These are phyloP conservation scores for Picea glauca DNA, from an alignment of 75 land plant genomes.

Conservation along the genomic window DNA sequence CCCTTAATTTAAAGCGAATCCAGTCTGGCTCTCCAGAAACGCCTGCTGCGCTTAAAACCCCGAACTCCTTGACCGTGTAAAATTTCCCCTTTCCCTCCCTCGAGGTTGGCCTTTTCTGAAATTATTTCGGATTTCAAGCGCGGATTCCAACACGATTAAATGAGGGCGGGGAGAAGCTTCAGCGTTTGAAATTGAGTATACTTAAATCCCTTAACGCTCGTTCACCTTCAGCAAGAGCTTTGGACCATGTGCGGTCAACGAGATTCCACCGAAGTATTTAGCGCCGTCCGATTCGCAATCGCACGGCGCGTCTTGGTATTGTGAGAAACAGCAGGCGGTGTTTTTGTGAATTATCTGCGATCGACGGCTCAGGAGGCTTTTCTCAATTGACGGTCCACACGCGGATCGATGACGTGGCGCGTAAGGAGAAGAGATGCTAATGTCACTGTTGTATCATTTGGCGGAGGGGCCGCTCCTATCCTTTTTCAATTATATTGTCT, in stretches of 20 bases:
- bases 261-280: background rate
- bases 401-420: conserved; percentile 11
- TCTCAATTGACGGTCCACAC: background rate
- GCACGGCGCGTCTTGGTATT: background rate
- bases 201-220: background rate
- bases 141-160: background rate
- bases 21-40: background rate
- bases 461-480: background rate
- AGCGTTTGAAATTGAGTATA: background rate
- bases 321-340: background rate
- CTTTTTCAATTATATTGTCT: no score
- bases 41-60: background rate
- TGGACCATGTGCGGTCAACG: background rate
- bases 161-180: conserved; percentile 1
- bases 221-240: background rate
- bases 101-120: background rate
- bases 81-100: background rate
- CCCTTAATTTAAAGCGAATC: background rate
- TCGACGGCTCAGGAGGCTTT: background rate
- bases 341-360: background rate
- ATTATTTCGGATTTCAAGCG: conserved; percentile 1
- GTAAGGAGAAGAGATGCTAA: background rate
- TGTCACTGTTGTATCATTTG: background rate
- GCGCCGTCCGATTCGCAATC: background rate
- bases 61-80: background rate